phyloP scores from a whole-genome alignment of 345 rosid species.

The Pistacia vera region DNA sequence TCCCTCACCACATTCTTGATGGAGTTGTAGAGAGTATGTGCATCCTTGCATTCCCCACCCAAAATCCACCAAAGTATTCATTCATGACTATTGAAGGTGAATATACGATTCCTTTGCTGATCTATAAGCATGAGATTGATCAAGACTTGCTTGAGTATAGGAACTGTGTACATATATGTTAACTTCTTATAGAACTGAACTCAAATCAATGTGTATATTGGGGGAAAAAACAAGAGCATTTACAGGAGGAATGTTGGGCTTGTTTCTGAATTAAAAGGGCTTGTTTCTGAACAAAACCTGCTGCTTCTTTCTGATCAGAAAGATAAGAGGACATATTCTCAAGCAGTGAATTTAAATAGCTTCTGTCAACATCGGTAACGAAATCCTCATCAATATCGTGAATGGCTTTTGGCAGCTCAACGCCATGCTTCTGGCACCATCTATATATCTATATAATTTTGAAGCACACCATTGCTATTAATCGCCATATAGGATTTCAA shows the following conservation, averaged over 20 bases:
- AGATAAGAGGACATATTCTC: constrained; percentile 47
- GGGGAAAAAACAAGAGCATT: constrained; percentile 4
- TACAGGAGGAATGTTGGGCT: neutral
- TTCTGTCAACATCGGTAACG: constrained; percentile 24
- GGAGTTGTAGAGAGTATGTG: too few relatives aligned
- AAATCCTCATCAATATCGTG: constrained; percentile 18
- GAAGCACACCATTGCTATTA: too few relatives aligned
- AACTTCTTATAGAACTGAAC: constrained; percentile 19
- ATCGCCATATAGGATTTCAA: too few relatives aligned
- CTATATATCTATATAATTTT: too few relatives aligned
- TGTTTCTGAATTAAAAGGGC: constrained; percentile 22
- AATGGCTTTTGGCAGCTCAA: constrained; percentile 31
- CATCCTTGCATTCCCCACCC: too few relatives aligned
- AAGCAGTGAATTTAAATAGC: constrained; percentile 39
- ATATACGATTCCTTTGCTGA: constrained; percentile 1
- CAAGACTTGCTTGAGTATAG: constrained; percentile 20
- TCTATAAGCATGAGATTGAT: constrained; percentile 17
- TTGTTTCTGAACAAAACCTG: constrained; percentile 21
- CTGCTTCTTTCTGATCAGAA: constrained; percentile 50
- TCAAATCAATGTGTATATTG: constrained; percentile 10
- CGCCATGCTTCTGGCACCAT: constrained; percentile 43
- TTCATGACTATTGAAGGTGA: constrained; percentile 2
- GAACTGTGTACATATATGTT: neutral
- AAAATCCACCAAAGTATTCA: neutral
- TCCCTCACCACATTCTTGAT: too few relatives aligned